phyloP scores from a whole-genome alignment of 352 stramenopile species.

The Globisporangium spiculum region DNA sequence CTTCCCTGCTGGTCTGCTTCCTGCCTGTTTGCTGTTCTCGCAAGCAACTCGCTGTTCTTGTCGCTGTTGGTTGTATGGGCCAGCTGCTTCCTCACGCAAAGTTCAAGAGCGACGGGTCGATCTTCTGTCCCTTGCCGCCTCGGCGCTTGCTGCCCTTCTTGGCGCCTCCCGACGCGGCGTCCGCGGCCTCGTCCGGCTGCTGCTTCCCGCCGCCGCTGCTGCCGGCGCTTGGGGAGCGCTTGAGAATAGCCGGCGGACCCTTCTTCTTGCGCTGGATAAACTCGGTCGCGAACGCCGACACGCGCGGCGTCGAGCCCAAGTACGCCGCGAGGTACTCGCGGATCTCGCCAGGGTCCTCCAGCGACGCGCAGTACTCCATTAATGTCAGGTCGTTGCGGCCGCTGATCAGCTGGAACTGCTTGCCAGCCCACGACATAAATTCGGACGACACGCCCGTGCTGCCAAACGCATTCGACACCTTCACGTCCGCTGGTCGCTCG shows the following conservation, averaged over 20 bases:
- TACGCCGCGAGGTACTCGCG: constrained; percentile 96
- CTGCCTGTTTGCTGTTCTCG: not conserved
- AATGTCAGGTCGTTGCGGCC: constrained; percentile 80
- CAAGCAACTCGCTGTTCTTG: not conserved
- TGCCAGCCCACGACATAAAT: constrained; percentile 77
- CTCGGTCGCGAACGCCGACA: constrained; percentile 97
- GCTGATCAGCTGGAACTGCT: constrained; percentile 79
- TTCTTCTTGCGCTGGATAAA: constrained; percentile 95
- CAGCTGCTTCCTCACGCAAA: constrained; percentile 19
- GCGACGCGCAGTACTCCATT: constrained; percentile 93
- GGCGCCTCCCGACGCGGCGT: constrained; percentile 19
- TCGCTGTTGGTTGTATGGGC: not conserved
- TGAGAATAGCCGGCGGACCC: constrained; percentile 29
- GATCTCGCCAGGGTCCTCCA: constrained; percentile 94
- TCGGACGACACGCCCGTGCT: constrained; percentile 51
- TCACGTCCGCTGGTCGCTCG: constrained; percentile 6
- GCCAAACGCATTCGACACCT: constrained; percentile 46
- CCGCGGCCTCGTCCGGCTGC: constrained; percentile 16
- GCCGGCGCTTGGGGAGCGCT: constrained; percentile 32
- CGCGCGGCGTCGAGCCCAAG: constrained; percentile 92
- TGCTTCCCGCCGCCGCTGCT: constrained; percentile 20
- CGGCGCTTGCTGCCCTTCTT: constrained; percentile 60
- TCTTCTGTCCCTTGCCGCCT: constrained; percentile 58
- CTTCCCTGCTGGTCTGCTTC: too few relatives aligned
- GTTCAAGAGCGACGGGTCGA: constrained; percentile 73